phyloP scores from a whole-genome alignment of 2,329 filamentous ascomycete genomes.

The Talaromyces verruculosus region DNA sequence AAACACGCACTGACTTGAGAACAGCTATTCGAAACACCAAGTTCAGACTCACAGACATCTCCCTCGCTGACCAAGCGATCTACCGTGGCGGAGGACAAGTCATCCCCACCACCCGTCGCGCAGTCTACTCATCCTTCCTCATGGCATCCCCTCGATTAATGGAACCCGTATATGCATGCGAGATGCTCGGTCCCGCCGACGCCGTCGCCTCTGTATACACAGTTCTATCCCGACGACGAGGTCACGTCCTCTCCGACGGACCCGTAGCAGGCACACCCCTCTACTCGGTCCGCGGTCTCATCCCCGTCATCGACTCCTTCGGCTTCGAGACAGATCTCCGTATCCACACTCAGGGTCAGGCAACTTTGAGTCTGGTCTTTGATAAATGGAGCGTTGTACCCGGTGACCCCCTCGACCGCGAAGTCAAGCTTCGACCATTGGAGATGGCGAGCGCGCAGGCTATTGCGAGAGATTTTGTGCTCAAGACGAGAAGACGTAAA shows the following conservation, averaged over 20 bases:
- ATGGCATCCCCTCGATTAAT: constrained; percentile 96
- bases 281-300: constrained; percentile 84
- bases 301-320: constrained; percentile 96
- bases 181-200: constrained; percentile 88
- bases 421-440: constrained; percentile 76
- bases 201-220: constrained; percentile 88
- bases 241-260: constrained; percentile 91
- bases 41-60: constrained; percentile 91
- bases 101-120: constrained; percentile 88
- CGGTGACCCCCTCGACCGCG: constrained; percentile 88
- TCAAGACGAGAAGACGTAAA: constrained; percentile 92
- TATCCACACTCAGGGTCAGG: constrained; percentile 92
- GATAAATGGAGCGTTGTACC: constrained; percentile 96
- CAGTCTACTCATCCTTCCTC: constrained; percentile 93
- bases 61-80: constrained; percentile 84
- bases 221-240: constrained; percentile 80
- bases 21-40: constrained; percentile 93
- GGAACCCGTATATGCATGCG: constrained; percentile 92
- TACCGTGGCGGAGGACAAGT: constrained; percentile 95
- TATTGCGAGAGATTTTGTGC: constrained; percentile 90
- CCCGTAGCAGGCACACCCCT: constrained; percentile 92
- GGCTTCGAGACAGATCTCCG: constrained; percentile 96
- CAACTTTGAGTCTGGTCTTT: constrained; percentile 87
- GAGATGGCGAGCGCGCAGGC: constrained; percentile 86
- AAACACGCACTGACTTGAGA: not conserved